Conservation (phyloP, 2,329 filamentous ascomycete genomes). For the Emericellopsis atlantica region DNA sequence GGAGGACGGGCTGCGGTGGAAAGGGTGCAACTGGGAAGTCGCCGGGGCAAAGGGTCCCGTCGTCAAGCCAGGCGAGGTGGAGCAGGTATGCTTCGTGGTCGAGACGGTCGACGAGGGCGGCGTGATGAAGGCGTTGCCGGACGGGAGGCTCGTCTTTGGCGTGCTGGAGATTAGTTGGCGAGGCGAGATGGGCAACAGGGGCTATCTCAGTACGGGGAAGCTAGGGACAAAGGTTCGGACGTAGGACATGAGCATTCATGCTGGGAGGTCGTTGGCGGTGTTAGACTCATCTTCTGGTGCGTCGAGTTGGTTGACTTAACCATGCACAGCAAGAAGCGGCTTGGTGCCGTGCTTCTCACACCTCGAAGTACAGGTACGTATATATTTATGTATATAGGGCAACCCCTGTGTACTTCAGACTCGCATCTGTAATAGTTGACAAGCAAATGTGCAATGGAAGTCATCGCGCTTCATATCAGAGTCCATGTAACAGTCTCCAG, state of each 20-base stretch:
- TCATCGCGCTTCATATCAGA: too few species aligned
- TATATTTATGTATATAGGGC: too few species aligned
- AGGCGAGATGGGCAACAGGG: constrained; percentile 78
- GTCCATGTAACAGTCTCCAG: too few species aligned
- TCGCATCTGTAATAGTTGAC: too few species aligned
- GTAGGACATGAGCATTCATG: not conserved
- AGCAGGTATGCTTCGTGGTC: constrained; percentile 54
- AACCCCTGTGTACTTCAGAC: too few species aligned
- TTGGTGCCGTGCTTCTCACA: too few species aligned
- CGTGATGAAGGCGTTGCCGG: constrained; percentile 32
- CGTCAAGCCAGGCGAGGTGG: constrained; percentile 48
- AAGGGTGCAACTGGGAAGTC: constrained; percentile 44
- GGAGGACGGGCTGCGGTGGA: constrained; percentile 34
- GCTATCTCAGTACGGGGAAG: constrained; percentile 79
- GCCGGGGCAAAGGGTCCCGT: constrained; percentile 34
- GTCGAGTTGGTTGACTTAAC: too few species aligned
- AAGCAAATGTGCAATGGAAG: too few species aligned
- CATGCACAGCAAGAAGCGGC: too few species aligned
- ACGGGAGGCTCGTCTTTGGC: constrained; percentile 57
- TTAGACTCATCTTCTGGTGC: too few species aligned
- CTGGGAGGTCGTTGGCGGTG: too few species aligned
- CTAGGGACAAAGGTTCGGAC: constrained; percentile 37
- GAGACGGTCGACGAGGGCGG: constrained; percentile 16
- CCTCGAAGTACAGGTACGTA: too few species aligned
- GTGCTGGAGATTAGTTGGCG: constrained; percentile 81